Percentiles rank a stretch among this genome's conserved stretches.
phyloP scores from a whole-genome alignment of 2,329 filamentous ascomycete species.

The Claviceps humidiphila region DNA sequence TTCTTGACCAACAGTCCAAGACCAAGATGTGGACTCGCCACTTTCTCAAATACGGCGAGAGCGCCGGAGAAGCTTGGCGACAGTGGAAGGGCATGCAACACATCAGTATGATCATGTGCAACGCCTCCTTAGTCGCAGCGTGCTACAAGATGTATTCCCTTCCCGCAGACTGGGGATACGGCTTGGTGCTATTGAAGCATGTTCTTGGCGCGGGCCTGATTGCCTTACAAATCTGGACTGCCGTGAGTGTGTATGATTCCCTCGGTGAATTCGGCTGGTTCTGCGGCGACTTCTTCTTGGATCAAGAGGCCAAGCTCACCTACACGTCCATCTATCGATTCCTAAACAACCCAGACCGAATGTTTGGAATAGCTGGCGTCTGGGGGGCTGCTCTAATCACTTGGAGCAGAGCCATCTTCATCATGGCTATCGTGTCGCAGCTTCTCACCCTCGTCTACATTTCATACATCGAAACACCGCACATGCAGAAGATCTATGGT shows the following conservation, averaged over 20 bases:
- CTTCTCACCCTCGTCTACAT: slow-evolving; percentile 78
- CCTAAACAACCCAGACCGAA: slow-evolving; percentile 90
- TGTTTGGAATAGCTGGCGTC: slow-evolving; percentile 85
- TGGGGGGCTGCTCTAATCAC: slow-evolving; percentile 94
- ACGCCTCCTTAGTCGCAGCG: slow-evolving; percentile 75
- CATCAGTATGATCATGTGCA: slow-evolving; percentile 80
- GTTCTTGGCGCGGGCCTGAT: slow-evolving; percentile 71
- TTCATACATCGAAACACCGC: slow-evolving; percentile 84
- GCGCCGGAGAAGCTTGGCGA: slow-evolving; percentile 79
- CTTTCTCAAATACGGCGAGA: slow-evolving; percentile 94
- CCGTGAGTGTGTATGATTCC: slow-evolving; percentile 84
- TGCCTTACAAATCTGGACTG: slow-evolving; percentile 83
- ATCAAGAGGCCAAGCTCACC: slow-evolving; percentile 74
- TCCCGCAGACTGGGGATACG: slow-evolving; percentile 77
- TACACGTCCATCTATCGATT: slow-evolving; percentile 98
- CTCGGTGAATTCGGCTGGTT: slow-evolving; percentile 98
- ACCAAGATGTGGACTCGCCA: slow-evolving; percentile 93
- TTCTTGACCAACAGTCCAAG: slow-evolving; percentile 75
- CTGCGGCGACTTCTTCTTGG: slow-evolving; percentile 97
- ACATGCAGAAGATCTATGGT: slow-evolving; percentile 97
- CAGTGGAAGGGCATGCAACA: slow-evolving; percentile 98
- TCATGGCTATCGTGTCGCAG: slow-evolving; percentile 75
- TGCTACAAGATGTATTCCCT: slow-evolving; percentile 93
- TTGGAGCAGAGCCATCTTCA: slow-evolving; percentile 74
- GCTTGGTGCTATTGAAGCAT: slow-evolving; percentile 75